Base-by-base conservation (phyloP, 2,329 filamentous ascomycete species). In the Teratosphaeria pseudoeucalypti region DNA sequence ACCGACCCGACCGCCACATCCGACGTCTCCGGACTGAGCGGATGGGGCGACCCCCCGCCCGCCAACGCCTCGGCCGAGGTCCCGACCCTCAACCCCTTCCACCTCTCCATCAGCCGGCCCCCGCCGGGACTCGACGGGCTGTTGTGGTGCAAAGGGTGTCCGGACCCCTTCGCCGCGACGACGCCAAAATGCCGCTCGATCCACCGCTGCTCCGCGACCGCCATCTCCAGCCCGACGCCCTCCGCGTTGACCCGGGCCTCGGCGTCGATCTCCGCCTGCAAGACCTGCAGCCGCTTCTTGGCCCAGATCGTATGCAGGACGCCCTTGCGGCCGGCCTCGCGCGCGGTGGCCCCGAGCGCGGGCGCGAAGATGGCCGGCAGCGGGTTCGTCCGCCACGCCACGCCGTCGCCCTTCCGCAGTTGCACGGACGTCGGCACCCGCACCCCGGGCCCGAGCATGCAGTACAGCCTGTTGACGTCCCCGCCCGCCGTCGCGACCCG, bases 241-340 rank as follows among this genome's bases (percentile, higher is more conserved):
- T 96, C 91, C 12, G 82, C 81, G 70, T 95, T 95, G 63, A 80
- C 78, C 66, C 81, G 81, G 70, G 87, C 82, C 76, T 95, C 91
- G 7, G 78, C 77, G 10, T 82, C 83, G 66, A 95, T 92, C 77
- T 96, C 91, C 60, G 80, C 80, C 57, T 90, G 84, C 55, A 96
- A 77, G 63, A 88, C 85, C 34, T 85, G 83, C 26, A 96, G 76
- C 52, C 91, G 81, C 72, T 89, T 87, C 78, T 91, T 91, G 19
- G 89, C 92, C 90, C 92, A 96, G 60, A 92, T 85, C 1, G 90
- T 95, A 71, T 95, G 92, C 61, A 96, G 75, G 1, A 95, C 89
- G 1, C 91, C 91, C 63, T 89, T 88, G 67, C 86, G 85, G 6
- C 89, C 89, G 0, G 85, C 82, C 19, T 85, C 78, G 27, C 83